Evolutionary conservation across 1,284 basidiomycete genomes (phyloP), one percentile per base, ranked within the genome.

Genomic region (Rhodotorula sp.): DNA sequence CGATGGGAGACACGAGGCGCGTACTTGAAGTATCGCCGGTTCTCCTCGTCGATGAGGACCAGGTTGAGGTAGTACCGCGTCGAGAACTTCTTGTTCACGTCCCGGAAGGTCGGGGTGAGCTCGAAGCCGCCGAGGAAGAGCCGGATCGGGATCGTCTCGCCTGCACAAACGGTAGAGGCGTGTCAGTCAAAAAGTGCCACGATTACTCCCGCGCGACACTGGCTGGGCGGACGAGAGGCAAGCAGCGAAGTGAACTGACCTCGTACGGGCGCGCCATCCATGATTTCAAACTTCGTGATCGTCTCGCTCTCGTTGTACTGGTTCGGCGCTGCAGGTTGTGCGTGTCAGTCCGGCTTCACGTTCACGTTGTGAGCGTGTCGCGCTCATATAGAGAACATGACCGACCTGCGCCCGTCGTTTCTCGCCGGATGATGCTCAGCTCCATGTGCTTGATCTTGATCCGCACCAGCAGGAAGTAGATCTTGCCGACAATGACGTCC

Each of bases 371-470:
- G 34, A 34, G 14, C n/a, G 45, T 21, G 46, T 1, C 16, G 5
- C 25, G 25, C 8, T 10, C 4, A 10, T 4, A 45, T 21, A 25
- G 1, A n/a, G 44, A 52, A 0, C 12, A 25, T 14, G 41, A 64
- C 72, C 48, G 10, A 74, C 91, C 91, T 7, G 93, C 87, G 25
- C 96, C 96, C 0, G 97, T 98, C 27, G 96, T 98, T 82, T 99
- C 96, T 54, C 96, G 87, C 44, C 96, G 89, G 76, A 99, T 98
- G 80, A 98, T 98, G 21, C 93, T 97, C 25, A 99, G 86, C 80
- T 99, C 97, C 95, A 98, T 98, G 79, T 99, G 95, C 83, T 99
- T 98, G 84, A 99, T 98, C 86, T 99, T 98, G 87, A 99, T 98
- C 71, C 96, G 90, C 12, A 99, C 96, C 56, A 99, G 90, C 45